A percentile compares a stretch with the other conserved stretches of the same genome.
Evolutionary conservation across 371 early-diverging fungal genomes (phyloP).

Genomic region (Smittium culicis): DNA sequence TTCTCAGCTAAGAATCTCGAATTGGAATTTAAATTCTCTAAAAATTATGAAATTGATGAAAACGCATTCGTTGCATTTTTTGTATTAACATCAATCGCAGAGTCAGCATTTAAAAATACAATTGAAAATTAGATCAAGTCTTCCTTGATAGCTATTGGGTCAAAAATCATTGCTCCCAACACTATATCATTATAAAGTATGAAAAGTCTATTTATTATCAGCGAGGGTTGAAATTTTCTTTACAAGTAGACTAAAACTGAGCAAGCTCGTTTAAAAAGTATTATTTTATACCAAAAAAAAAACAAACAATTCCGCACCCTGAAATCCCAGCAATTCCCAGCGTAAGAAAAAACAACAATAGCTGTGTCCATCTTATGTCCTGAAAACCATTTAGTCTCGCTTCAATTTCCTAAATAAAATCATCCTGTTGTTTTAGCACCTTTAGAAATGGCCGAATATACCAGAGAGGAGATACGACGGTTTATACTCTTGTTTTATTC

Average conservation of each 20-base stretch:
- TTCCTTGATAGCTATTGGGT: background rate
- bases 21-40: background rate
- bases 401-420: background rate
- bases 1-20: background rate
- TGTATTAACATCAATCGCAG: background rate
- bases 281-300: background rate
- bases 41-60: background rate
- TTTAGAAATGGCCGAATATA: background rate
- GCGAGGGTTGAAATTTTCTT: background rate
- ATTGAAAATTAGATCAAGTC: conserved; percentile 1
- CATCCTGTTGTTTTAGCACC: background rate
- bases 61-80: background rate
- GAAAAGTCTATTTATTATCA: background rate
- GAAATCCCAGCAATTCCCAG: background rate
- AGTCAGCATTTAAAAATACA: conserved; percentile 1
- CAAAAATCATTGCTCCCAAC: background rate
- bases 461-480: background rate
- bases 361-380: background rate
- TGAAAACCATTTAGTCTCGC: background rate
- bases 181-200: background rate
- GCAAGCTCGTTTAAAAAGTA: conserved; percentile 4
- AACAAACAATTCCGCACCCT: background rate
- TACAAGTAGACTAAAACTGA: background rate
- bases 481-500: background rate
- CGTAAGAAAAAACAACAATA: conserved; percentile 1